Base-by-base conservation (phyloP, 208 protist genomes). In the Wallacemonas sp. region DNA sequence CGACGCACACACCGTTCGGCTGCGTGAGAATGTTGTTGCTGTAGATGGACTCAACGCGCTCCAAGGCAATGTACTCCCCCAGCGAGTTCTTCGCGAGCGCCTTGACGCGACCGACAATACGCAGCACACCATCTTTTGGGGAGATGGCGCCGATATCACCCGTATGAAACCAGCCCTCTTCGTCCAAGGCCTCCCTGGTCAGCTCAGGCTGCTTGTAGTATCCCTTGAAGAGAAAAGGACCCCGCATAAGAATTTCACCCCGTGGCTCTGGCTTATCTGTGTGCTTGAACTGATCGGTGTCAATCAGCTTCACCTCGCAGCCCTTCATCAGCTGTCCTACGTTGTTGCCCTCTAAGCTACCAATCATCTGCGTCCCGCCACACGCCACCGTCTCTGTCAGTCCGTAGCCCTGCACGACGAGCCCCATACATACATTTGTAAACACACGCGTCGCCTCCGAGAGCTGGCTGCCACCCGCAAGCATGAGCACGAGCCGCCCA, bases 31-130 rank as follows among this genome's bases (percentile, higher is more conserved):
- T n/a, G 53, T 77, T 76, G 42, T 63, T 49, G n/a, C 39, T 51
- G 44, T 82, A 82, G 9, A 72, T 63, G 15, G 80, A 41, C 59
- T 87, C 80, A 0, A 95, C 44, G 12, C 28, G 33, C 38, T 95
- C 86, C n/a, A 89, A 19, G 8, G 87, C 79, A 42, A 95, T 74
- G 59, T 91, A 95, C 67, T 95, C 90, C 9, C 90, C 90, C 24
- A 83, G 75, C 1, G 72, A 72, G 60, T 87, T 80, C 70, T 95
- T 95, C 53, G 81, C 80, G 19, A 95, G 62, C 11, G 86, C 80
- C 77, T 95, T 95, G 33, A 80, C 70, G 62, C 90, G 78, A 15
- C 86, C 87, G 5, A 95, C 55, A 28, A 93, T 88, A 27, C 67
- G 46, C 0, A 94, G 12, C 1, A 47, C 76, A 30, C 81, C 80